These are phyloP conservation scores for Eragrostis curvula DNA, from an alignment of 176 grass and related monocot genomes.

Conservation along the genomic window DNA sequence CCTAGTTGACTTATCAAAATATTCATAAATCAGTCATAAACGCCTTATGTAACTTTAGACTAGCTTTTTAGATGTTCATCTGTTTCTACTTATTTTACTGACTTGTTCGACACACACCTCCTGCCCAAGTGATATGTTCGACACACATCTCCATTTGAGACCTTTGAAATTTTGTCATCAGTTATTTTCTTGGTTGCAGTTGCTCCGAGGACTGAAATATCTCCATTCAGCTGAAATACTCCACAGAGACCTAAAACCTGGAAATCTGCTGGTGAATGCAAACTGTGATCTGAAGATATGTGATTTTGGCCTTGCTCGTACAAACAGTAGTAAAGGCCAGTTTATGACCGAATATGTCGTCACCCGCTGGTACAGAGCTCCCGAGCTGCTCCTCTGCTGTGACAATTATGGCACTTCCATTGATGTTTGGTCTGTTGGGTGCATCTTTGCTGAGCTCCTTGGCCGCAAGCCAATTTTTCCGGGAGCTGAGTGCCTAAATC, in stretches of 20 bases:
- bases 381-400: conserved; percentile 61
- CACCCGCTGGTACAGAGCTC: conserved; percentile 69
- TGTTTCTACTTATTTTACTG: neutral
- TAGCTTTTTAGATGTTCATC: conserved; percentile 35
- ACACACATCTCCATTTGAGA: no score
- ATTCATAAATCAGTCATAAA: neutral
- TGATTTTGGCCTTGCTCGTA: conserved; percentile 70
- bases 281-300: conserved; percentile 76
- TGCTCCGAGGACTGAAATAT: conserved; percentile 61
- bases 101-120: neutral
- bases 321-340: conserved; percentile 58
- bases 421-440: conserved; percentile 65
- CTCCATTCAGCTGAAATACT: conserved; percentile 73
- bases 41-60: neutral
- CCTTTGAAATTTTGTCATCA: neutral
- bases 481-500: conserved; percentile 60
- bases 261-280: conserved; percentile 62
- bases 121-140: neutral
- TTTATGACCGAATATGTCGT: conserved; percentile 76
- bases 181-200: conserved; percentile 39
- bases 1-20: neutral
- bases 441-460: conserved; percentile 66
- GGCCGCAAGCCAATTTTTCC: conserved; percentile 65
- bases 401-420: conserved; percentile 69
- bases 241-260: conserved; percentile 73